phyloP scores from a whole-genome alignment of 2,329 filamentous ascomycete genomes.

The Triangularia setosa region DNA sequence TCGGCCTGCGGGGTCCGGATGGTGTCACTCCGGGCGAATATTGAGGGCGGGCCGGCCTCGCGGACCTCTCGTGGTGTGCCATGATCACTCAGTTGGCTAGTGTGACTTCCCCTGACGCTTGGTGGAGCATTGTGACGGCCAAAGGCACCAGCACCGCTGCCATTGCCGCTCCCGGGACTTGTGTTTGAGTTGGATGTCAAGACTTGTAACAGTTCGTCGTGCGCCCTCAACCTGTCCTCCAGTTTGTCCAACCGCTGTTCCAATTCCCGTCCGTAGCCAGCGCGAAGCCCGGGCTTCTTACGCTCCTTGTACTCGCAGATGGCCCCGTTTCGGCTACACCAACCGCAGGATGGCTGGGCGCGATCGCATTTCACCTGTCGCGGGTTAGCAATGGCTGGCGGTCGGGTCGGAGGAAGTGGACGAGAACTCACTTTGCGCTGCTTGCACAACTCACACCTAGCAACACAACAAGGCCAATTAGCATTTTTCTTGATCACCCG shows the following conservation, averaged over 20 bases:
- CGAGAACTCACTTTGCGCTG: constrained; percentile 63
- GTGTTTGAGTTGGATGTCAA: constrained; percentile 36
- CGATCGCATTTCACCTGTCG: constrained; percentile 69
- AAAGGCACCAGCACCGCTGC: constrained; percentile 1
- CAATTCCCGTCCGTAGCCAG: constrained; percentile 68
- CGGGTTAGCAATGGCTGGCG: not conserved
- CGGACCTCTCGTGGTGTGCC: constrained; percentile 48
- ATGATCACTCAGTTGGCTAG: constrained; percentile 48
- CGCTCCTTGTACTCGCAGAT: constrained; percentile 65
- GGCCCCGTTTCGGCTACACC: constrained; percentile 62
- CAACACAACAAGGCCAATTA: not conserved
- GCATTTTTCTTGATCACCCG: not conserved
- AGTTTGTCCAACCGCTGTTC: constrained; percentile 69
- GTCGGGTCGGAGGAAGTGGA: not conserved
- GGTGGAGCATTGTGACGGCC: constrained; percentile 31
- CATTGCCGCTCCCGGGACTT: constrained; percentile 30
- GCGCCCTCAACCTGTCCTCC: constrained; percentile 61
- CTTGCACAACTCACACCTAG: constrained; percentile 73
- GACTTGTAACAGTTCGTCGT: constrained; percentile 64
- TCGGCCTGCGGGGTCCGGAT: constrained; percentile 54
- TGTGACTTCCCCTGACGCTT: constrained; percentile 47
- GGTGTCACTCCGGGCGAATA: constrained; percentile 45
- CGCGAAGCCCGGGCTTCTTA: constrained; percentile 62
- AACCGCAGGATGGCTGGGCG: constrained; percentile 66
- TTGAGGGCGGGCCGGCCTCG: constrained; percentile 29